Conservation (phyloP, 176 grass and related monocot species). For the Saccharum spontaneum region DNA sequence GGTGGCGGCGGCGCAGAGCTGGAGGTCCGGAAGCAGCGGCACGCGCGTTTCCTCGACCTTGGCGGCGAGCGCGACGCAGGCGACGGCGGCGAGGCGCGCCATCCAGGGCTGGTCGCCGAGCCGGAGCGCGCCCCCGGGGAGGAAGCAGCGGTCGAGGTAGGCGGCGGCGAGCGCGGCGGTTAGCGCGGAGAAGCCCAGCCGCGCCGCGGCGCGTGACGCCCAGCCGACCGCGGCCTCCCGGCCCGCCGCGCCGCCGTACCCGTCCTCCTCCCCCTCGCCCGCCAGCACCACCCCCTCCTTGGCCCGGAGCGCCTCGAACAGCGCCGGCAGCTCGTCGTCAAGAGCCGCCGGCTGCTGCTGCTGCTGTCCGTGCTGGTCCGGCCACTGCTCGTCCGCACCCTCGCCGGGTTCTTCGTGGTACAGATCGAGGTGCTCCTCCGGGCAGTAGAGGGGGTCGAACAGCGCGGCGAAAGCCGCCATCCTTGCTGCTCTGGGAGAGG, state of each 20-base stretch:
- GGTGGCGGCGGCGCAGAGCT: conserved; percentile 30
- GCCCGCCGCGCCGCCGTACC: conserved; percentile 36
- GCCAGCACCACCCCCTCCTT: conserved; percentile 33
- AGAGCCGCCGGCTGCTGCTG: neutral
- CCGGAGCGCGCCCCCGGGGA: conserved; percentile 42
- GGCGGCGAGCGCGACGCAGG: conserved; percentile 69
- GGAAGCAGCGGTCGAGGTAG: conserved; percentile 86
- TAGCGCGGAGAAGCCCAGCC: conserved; percentile 63
- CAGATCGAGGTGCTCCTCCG: conserved; percentile 65
- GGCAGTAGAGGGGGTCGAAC: conserved; percentile 69
- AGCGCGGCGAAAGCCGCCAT: conserved; percentile 57
- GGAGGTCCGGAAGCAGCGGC: conserved; percentile 70
- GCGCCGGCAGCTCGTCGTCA: conserved; percentile 38
- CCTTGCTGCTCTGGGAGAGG: neutral
- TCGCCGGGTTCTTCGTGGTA: conserved; percentile 34
- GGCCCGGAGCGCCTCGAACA: conserved; percentile 36
- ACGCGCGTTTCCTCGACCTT: conserved; percentile 90
- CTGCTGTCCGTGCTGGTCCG: neutral
- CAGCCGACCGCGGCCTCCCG: conserved; percentile 57
- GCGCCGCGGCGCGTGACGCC: conserved; percentile 40
- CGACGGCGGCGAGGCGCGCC: conserved; percentile 65
- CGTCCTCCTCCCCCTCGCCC: neutral
- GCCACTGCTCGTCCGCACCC: neutral
- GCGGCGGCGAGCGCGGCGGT: conserved; percentile 59
- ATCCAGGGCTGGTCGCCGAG: conserved; percentile 68